Percentiles rank a stretch among this genome's conserved stretches.
Evolutionary conservation across 1,284 basidiomycete genomes (phyloP).

Genomic region (Tausonia pullulans): DNA sequence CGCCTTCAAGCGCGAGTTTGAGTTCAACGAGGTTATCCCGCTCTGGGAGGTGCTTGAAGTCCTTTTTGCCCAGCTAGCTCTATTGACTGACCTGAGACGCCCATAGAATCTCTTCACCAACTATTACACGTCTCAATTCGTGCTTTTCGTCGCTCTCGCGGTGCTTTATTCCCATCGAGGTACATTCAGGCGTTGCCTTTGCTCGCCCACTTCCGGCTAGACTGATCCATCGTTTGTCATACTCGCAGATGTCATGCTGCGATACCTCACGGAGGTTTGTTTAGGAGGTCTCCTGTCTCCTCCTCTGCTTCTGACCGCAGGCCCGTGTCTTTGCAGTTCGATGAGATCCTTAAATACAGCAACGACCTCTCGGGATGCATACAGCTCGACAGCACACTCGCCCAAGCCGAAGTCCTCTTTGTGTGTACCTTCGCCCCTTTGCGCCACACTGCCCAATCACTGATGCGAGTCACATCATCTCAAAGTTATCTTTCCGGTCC

Average conservation of each 20-base stretch:
- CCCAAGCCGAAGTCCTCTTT: constrained; percentile 88
- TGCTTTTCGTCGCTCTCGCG: constrained; percentile 89
- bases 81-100: background rate
- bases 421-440: background rate
- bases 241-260: constrained; percentile 62
- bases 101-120: constrained; percentile 69
- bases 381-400: constrained; percentile 78
- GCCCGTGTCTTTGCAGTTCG: constrained; percentile 44
- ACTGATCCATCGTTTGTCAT: too few species aligned
- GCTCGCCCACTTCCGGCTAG: too few species aligned
- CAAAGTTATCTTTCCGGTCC: constrained; percentile 42
- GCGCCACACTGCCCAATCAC: too few species aligned
- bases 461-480: constrained; percentile 47
- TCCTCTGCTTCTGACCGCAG: background rate
- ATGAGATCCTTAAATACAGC: constrained; percentile 85
- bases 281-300: constrained; percentile 17
- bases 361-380: constrained; percentile 79
- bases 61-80: background rate
- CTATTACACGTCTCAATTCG: constrained; percentile 73
- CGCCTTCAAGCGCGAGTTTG: constrained; percentile 89
- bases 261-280: constrained; percentile 78
- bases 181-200: too few species aligned
- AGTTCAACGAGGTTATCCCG: constrained; percentile 72
- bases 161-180: constrained; percentile 78
- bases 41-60: constrained; percentile 65